These are phyloP conservation scores for Naganishia cerealis DNA, from an alignment of 1,284 basidiomycete species.

Conservation along the genomic window DNA sequence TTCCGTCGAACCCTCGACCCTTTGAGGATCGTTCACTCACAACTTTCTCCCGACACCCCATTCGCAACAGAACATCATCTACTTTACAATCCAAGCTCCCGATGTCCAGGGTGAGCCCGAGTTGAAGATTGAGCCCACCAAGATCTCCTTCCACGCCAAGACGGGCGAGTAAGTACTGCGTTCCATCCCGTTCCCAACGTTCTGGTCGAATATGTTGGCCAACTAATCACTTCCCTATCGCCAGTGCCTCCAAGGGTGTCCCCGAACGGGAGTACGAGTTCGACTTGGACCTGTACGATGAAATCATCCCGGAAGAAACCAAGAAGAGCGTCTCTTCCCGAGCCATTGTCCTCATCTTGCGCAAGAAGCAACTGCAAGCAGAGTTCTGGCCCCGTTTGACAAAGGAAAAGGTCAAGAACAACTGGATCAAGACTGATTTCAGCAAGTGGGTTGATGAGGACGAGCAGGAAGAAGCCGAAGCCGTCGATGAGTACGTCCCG, in stretches of 20 bases:
- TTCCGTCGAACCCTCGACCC: neutral
- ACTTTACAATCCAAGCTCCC: slow-evolving; percentile 78
- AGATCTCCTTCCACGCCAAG: slow-evolving; percentile 69
- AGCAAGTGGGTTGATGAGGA: slow-evolving; percentile 93
- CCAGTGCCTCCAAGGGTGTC: slow-evolving; percentile 58
- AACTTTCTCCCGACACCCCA: slow-evolving; percentile 23
- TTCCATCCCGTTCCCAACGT: slow-evolving; percentile 29
- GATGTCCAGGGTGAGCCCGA: slow-evolving; percentile 69
- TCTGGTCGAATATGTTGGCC: slow-evolving; percentile 1
- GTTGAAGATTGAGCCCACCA: slow-evolving; percentile 65
- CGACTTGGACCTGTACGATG: slow-evolving; percentile 68
- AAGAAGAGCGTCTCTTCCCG: slow-evolving; percentile 64
- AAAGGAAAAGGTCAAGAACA: slow-evolving; percentile 75
- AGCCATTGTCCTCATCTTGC: slow-evolving; percentile 65
- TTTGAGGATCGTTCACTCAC: neutral
- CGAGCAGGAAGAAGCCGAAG: slow-evolving; percentile 71
- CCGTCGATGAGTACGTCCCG: slow-evolving; percentile 46
- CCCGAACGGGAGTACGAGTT: slow-evolving; percentile 70
- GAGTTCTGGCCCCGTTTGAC: slow-evolving; percentile 89
- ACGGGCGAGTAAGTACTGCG: slow-evolving; percentile 64
- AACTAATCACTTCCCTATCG: slow-evolving; percentile 10
- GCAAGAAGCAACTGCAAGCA: slow-evolving; percentile 71
- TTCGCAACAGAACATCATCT: slow-evolving; percentile 70
- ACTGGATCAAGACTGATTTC: slow-evolving; percentile 87
- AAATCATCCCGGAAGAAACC: slow-evolving; percentile 74